Evolutionary conservation across 2,329 filamentous ascomycete genomes (phyloP), one percentile per base, ranked within the genome.

Genomic region (Ceratocystis lukuohia): DNA sequence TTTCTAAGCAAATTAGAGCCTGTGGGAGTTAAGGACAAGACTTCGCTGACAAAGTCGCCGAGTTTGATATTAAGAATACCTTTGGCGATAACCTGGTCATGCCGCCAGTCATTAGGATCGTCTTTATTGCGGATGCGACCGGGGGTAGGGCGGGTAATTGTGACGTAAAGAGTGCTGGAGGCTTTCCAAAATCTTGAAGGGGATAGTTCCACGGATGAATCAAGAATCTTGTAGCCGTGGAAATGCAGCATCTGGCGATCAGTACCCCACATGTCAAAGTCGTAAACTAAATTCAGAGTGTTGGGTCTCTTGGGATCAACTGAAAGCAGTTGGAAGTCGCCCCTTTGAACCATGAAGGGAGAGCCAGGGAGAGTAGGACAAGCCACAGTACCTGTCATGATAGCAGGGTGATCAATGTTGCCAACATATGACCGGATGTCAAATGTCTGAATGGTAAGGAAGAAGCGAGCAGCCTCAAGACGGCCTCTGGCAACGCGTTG

Each of bases 141-240:
- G 8, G 46, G 25, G 7, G 64, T 67, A 20, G 66, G 67, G 66
- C 80, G 74, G 17, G 81, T 82, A 66, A 87, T 79, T 1, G 80
- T 84, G 59, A 85, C 83, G 69, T 84, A 86, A 0, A 88, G 76
- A 0, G 83, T 86, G 22, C 80, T 84, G 0, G 84, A 85, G 1
- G 84, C 81, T 62, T 76, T 77, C 85, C 84, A 87, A 67, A 88
- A 83, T 68, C 80, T 77, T 50, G 76, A 70, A 1, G 81, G 79
- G 1, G 80, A 79, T 44, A 87, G 76, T 1, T 84, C 82, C 0
- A 84, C 81, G 0, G 81, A 82, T 2, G 84, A 80, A 72, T 86
- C 81, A 53, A 87, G 79, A 1, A 83, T 77, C 73, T 87, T 87
- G 74, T 81, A 84, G 0, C 84, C 85, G 68, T 84, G 78, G 71